Base-by-base conservation (phyloP, 371 early-diverging fungal genomes). In the Mucor mucedo region DNA sequence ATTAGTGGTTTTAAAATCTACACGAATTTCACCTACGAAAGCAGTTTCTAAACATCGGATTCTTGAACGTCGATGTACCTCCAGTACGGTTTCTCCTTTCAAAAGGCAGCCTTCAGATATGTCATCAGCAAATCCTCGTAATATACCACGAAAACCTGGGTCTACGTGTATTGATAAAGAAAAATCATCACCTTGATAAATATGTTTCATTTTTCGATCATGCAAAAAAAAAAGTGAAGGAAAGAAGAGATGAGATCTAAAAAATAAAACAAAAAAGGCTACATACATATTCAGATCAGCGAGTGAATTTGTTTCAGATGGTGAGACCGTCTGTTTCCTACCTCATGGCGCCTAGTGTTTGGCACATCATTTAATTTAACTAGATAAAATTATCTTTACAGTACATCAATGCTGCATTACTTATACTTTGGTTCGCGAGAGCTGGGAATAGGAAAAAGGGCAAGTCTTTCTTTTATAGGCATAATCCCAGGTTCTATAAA, bases 51-150 rank as follows among this genome's bases (percentile, higher is more conserved):
- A n/a, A 40, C 54, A 28, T 16, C 62, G 55, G 5, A 71, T 49
- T 28, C 56, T 66, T 16, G 50, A 50, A 40, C 38, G 53, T 29
- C 52, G 55, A 27, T 28, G 35, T 6, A 66, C 52, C 0, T 32
- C 35, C 39, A 67, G 7, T 3, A 38, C 5, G 21, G 58, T 13
- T 45, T 39, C 28, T 16, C 71, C 71, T 5, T 14, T 52, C 10
- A 71, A 30, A 0, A 52, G 45, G 29, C 71, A 71, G 6, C 71
- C 71, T 40, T 71, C 71, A 8, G 67, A 63, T 50, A 56, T 57
- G 47, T 71, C 71, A 47, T 66, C 52, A 10, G 63, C 63, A 30
- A 52, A 49, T 9, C 71, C 71, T 35, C 58, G 48, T 3, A 71
- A n/a, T 5, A 71, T 63, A 8, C 71, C 71, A 7, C 55, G 58